A percentile compares a stretch with the other conserved stretches of the same genome.
Evolutionary conservation across 1,284 basidiomycete genomes (phyloP).

Genomic region (Ustilago trichophora): DNA sequence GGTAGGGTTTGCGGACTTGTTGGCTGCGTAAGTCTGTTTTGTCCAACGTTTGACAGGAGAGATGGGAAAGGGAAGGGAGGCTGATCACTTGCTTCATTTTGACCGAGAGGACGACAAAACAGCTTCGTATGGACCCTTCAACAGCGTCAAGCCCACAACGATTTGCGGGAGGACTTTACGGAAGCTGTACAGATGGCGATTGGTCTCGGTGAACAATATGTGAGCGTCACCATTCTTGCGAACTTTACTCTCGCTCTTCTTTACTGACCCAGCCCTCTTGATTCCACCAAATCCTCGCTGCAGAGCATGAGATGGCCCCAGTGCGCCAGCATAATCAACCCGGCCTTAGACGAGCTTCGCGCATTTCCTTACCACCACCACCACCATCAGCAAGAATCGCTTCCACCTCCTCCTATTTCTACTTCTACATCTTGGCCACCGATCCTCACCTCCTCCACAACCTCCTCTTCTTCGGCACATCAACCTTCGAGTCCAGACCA

Average conservation of each 20-base stretch:
- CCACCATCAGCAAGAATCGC: neutral
- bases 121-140: slow-evolving; percentile 26
- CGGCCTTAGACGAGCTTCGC: too few relatives aligned
- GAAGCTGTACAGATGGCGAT: slow-evolving; percentile 4
- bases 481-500: neutral
- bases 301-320: slow-evolving; percentile 19
- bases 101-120: neutral
- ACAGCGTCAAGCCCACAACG: neutral
- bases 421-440: too few relatives aligned
- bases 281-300: too few relatives aligned
- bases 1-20: slow-evolving; percentile 15
- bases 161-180: neutral
- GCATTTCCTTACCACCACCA: neutral
- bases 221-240: slow-evolving; percentile 1
- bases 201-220: slow-evolving; percentile 19
- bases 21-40: slow-evolving; percentile 22
- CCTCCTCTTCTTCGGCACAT: too few relatives aligned
- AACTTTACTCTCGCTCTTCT: neutral
- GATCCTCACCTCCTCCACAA: too few relatives aligned
- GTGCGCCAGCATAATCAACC: slow-evolving; percentile 2
- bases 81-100: too few relatives aligned
- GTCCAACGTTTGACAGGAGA: neutral
- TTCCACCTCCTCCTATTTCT: too few relatives aligned
- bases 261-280: neutral
- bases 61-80: too few relatives aligned